Evolutionary conservation across 2,329 filamentous ascomycete genomes (phyloP), one percentile per base, ranked within the genome.

Genomic region (Aureobasidium uvarum): DNA sequence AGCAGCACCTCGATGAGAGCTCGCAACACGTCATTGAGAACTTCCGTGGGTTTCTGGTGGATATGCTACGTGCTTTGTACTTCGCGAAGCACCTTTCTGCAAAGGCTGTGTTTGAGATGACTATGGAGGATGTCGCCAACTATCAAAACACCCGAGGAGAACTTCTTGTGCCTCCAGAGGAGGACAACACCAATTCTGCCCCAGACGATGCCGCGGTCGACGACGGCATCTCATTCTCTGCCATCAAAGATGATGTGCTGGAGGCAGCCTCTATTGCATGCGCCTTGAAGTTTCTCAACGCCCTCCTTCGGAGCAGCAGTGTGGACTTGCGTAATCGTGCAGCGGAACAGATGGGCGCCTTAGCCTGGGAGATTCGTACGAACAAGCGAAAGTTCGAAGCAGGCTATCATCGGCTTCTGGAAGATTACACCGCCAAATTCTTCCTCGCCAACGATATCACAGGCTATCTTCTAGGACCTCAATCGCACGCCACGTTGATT

Each of bases 401-500:
- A 71, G 71, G 43, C 69, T 79, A 33, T 50, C 79, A 83, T 70
- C 81, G 83, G 1, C 81, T 91, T 56, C 80, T 94, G 68, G 81
- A 84, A 14, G 7, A 31, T 5, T 88, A 89, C 70, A 79, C 96
- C 62, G 86, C 90, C 5, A 80, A 85, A 28, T 89, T 90, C 69
- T 80, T 98, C 39, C 81, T 89, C 18, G 78, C 83, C 7, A 88
- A 89, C 45, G 86, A 87, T 62, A 80, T 98, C 31, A 85, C 96
- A 28, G 86, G 92, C 66, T 98, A 97, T 76, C 87, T 99, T 52
- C 85, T 97, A 60, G 91, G 94, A 1, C 87, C 94, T 16, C 92
- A 92, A 65, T 97, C 94, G 38, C 95, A 98, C 72, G 92, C 93
- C 1, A 92, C 96, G 73, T 86, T 98, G 62, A 95, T 96, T 23